These are phyloP conservation scores for Mycogone perniciosa DNA, from an alignment of 2,329 filamentous ascomycete genomes.

Conservation along the genomic window DNA sequence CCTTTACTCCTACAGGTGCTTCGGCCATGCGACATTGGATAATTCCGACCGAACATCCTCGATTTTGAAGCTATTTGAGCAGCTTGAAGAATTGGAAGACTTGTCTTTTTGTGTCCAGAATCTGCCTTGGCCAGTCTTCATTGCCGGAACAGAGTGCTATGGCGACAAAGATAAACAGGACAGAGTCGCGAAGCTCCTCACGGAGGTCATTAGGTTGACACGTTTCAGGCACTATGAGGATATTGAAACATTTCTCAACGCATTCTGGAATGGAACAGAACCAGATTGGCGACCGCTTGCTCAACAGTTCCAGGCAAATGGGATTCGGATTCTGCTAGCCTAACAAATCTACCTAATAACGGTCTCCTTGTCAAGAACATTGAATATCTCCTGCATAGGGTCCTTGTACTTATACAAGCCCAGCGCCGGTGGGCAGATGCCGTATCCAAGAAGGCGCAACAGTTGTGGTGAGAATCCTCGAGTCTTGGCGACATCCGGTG, in stretches of 20 bases:
- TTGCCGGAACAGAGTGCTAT: conserved; percentile 23
- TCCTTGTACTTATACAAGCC: conserved; percentile 32
- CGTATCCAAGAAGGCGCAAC: conserved; percentile 28
- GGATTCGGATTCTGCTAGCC: conserved; percentile 18
- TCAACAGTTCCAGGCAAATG: conserved; percentile 17
- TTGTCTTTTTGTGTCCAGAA: conserved; percentile 22
- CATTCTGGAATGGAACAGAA: conserved; percentile 21
- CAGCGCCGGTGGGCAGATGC: conserved; percentile 27
- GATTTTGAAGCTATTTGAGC: conserved; percentile 18
- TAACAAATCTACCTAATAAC: conserved; percentile 22
- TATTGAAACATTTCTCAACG: conserved; percentile 18
- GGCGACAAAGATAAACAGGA: conserved; percentile 17
- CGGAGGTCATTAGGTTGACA: conserved; percentile 15
- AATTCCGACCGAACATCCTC: conserved; percentile 15
- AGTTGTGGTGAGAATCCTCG: conserved; percentile 26
- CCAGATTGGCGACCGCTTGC: conserved; percentile 23
- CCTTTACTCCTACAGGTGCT: conserved; percentile 22
- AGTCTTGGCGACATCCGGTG: conserved; percentile 23
- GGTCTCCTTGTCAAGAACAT: conserved; percentile 31
- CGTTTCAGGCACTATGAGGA: conserved; percentile 21
- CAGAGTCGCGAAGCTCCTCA: conserved; percentile 15
- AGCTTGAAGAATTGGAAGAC: conserved; percentile 19
- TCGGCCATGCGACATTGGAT: conserved; percentile 15
- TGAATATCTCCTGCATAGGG: conserved; percentile 31
- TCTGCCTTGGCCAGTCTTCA: conserved; percentile 25